These are phyloP conservation scores for Aspergillus panamensis DNA, from an alignment of 495 filamentous ascomycete species.

Conservation along the genomic window DNA sequence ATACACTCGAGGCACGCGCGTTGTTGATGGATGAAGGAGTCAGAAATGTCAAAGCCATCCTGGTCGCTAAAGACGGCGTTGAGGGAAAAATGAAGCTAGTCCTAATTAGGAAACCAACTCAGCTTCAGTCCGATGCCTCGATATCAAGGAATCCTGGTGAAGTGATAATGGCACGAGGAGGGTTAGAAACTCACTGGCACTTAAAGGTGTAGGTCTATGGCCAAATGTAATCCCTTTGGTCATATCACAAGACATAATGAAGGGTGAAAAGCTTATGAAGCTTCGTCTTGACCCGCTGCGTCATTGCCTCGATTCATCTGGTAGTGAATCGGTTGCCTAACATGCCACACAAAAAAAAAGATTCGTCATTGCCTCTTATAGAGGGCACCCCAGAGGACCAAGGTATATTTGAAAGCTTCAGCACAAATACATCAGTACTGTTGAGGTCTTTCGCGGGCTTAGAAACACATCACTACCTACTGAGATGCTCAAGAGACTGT, in stretches of 20 bases:
- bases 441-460: slow-evolving; percentile 13
- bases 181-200: neutral
- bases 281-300: slow-evolving; percentile 5
- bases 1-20: slow-evolving; percentile 38
- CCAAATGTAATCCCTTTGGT: neutral
- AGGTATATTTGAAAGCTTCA: neutral
- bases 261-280: neutral
- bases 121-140: slow-evolving; percentile 15
- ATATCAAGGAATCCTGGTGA: neutral
- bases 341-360: neutral
- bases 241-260: neutral
- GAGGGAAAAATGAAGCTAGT: slow-evolving; percentile 37
- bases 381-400: neutral
- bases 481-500: slow-evolving; percentile 15
- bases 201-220: neutral
- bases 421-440: slow-evolving; percentile 3
- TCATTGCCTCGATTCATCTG: slow-evolving; percentile 12
- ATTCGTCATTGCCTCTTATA: neutral
- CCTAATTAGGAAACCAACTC: slow-evolving; percentile 33
- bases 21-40: slow-evolving; percentile 52
- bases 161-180: neutral
- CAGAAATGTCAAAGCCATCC: slow-evolving; percentile 45
- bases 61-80: slow-evolving; percentile 43
- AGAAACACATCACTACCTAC: slow-evolving; percentile 2
- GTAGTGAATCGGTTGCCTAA: neutral